Evolutionary conservation across 108 stramenopile species (phyloP), one percentile per base, ranked within the genome.

Genomic region (Heterococcus sp.): DNA sequence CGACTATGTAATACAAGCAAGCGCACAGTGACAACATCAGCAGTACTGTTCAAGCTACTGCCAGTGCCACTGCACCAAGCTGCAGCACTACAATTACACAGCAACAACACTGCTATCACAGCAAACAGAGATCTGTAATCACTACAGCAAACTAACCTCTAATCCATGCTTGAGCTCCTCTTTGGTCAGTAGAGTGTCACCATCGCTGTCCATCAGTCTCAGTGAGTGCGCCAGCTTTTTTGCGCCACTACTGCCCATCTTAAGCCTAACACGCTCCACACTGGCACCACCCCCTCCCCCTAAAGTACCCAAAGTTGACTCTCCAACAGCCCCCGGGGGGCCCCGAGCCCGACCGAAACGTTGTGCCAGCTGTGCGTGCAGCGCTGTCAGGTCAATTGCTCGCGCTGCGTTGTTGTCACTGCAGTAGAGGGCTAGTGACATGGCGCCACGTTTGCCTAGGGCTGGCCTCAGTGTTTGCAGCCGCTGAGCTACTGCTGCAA

Each of bases 151-250:
- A 58, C 46, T 8, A 8, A 35, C 76, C 29, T 68, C 70, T 3
- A 78, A 30, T 26, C 76, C 76, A 29, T 3, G 71, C 5, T 28
- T 8, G 14, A 78, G 69, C 35, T 78, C 76, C 67, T 78, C 76
- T 5, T 32, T 8, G 21, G 39, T 68, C 3, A 78, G 33, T 14
- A 33, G 3, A 30, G 70, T 78, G 69, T 78, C 76, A 3, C 76
- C 76, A 64, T 78, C 69, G 69, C 71, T 68, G 63, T 78, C 76
- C 76, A 78, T 78, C 31, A 78, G 70, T 21, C 37, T 30, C 5
- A 78, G 11, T 8, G 35, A 8, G 35, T 26, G 68, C 31, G 68
- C 68, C 14, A 58, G 46, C 46, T 21, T 21, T 21, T 21, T 8
- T 21, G 21, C 14, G 14, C 46, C 46, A 8, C 14, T 21, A 8